These are phyloP conservation scores for Eudorina sp. DNA, from an alignment of 139 green algal genomes.

Conservation along the genomic window DNA sequence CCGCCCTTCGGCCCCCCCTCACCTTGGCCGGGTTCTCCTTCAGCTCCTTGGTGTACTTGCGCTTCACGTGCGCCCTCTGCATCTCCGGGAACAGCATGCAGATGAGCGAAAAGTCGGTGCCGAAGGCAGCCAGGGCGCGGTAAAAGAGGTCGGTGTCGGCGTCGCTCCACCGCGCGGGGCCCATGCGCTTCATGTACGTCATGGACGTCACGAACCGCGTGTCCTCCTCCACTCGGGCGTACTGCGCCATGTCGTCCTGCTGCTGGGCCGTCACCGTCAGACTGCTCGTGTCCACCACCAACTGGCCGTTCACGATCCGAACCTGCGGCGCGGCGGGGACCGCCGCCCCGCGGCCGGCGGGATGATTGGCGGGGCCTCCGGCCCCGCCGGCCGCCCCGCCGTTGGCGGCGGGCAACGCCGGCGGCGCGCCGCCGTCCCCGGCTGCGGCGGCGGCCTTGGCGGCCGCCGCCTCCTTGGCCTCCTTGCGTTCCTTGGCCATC, in stretches of 20 bases:
- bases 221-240: slow-evolving; percentile 60
- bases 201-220: slow-evolving; percentile 63
- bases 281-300: slow-evolving; percentile 67
- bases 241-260: slow-evolving; percentile 53
- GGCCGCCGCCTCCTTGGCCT: background rate
- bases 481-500: slow-evolving; percentile 14
- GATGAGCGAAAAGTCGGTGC: slow-evolving; percentile 86
- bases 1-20: background rate
- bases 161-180: slow-evolving; percentile 61
- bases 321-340: slow-evolving; percentile 17
- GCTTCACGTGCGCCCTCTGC: slow-evolving; percentile 46
- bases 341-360: background rate
- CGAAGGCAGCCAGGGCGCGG: slow-evolving; percentile 77
- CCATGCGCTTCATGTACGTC: slow-evolving; percentile 62
- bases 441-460: background rate
- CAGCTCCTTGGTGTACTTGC: slow-evolving; percentile 38
- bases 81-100: slow-evolving; percentile 74
- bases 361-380: background rate
- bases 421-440: background rate
- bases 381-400: background rate
- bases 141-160: slow-evolving; percentile 83
- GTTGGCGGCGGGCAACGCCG: background rate
- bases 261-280: slow-evolving; percentile 74
- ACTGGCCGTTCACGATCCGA: slow-evolving; percentile 60
- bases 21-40: slow-evolving; percentile 29